Evolutionary conservation across 2,329 filamentous ascomycete species (phyloP).

Genomic region (Leptosphaerulina australis): DNA sequence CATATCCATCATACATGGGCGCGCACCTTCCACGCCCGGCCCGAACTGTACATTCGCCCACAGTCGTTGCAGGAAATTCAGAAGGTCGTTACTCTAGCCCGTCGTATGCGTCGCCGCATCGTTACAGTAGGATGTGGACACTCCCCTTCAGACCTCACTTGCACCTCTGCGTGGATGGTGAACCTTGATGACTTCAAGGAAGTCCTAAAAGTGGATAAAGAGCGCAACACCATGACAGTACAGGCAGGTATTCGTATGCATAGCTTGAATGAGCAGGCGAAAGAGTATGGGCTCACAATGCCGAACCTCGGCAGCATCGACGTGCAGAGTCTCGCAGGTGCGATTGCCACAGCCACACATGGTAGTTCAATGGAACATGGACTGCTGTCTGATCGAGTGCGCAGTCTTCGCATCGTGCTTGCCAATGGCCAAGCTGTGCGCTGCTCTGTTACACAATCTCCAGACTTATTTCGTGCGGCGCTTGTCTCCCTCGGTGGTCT

Average conservation of each 20-base stretch:
- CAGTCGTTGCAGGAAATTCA: slow-evolving; percentile 79
- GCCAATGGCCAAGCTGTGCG: slow-evolving; percentile 75
- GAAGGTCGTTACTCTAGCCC: slow-evolving; percentile 80
- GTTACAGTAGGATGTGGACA: slow-evolving; percentile 90
- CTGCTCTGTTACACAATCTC: slow-evolving; percentile 71
- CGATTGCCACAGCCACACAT: slow-evolving; percentile 91
- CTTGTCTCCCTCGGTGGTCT: slow-evolving; percentile 86
- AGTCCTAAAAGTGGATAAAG: slow-evolving; percentile 71
- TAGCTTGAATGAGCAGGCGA: slow-evolving; percentile 74
- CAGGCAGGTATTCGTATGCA: slow-evolving; percentile 88
- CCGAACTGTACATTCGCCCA: slow-evolving; percentile 90
- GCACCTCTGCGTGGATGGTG: slow-evolving; percentile 91
- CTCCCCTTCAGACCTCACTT: slow-evolving; percentile 89
- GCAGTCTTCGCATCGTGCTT: slow-evolving; percentile 77
- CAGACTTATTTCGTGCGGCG: slow-evolving; percentile 84
- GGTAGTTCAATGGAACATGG: slow-evolving; percentile 86
- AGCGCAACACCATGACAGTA: slow-evolving; percentile 72
- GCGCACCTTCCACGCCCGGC: slow-evolving; percentile 84
- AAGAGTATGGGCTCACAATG: slow-evolving; percentile 78
- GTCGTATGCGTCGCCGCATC: slow-evolving; percentile 78
- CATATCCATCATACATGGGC: slow-evolving; percentile 94
- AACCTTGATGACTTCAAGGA: slow-evolving; percentile 85
- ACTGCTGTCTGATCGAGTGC: slow-evolving; percentile 78
- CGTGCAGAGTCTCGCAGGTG: slow-evolving; percentile 88
- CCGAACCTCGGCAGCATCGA: slow-evolving; percentile 95